A percentile compares a stretch with the other conserved stretches of the same genome.
Conservation (phyloP, 495 filamentous ascomycete genomes). For the Talaromyces ruber region DNA sequence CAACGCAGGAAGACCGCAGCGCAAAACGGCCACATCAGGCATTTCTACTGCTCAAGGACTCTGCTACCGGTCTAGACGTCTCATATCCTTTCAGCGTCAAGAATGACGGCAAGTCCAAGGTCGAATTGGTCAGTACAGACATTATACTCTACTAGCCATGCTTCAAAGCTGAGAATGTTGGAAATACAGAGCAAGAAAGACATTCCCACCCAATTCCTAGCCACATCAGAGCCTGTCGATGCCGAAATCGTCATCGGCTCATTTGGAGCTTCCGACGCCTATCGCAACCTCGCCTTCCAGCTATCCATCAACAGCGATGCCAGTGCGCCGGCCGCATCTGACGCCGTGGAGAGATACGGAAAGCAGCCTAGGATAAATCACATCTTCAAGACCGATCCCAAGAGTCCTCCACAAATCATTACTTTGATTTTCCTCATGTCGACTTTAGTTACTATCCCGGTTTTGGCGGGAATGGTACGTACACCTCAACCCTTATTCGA, state of each 20-base stretch:
- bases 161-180: conserved; percentile 3
- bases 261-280: conserved; percentile 65
- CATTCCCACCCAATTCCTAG: conserved; percentile 74
- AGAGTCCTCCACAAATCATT: conserved; percentile 74
- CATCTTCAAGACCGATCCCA: conserved; percentile 73
- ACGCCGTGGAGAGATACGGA: conserved; percentile 65
- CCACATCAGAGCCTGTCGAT: conserved; percentile 53
- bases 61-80: conserved; percentile 69
- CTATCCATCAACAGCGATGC: conserved; percentile 57
- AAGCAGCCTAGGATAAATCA: conserved; percentile 81
- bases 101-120: conserved; percentile 74
- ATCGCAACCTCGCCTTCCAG: conserved; percentile 56
- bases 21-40: conserved; percentile 85
- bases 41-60: conserved; percentile 74
- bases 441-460: conserved; percentile 61
- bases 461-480: conserved; percentile 63
- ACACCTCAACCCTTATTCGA: too few relatives aligned
- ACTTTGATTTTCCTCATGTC: conserved; percentile 68
- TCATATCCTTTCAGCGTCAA: conserved; percentile 81
- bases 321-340: conserved; percentile 46
- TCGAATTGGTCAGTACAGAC: conserved; percentile 61
- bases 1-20: conserved; percentile 67
- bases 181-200: conserved; percentile 71
- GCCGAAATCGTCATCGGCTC: conserved; percentile 78
- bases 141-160: not conserved